phyloP scores from a whole-genome alignment of 306 rosid species.

The Luffa acutangula region DNA sequence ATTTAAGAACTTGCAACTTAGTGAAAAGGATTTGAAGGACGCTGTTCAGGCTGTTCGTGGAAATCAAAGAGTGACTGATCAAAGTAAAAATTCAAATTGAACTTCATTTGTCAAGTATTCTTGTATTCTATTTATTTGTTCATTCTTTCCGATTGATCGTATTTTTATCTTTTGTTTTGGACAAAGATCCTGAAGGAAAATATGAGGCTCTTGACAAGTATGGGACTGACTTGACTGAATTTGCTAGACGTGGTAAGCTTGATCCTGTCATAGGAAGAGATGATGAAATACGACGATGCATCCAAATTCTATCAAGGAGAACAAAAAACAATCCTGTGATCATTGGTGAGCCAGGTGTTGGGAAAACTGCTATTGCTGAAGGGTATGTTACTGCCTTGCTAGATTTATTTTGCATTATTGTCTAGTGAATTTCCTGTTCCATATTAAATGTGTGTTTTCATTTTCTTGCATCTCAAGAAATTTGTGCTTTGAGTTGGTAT shows the following conservation, averaged over 20 bases:
- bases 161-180: background rate
- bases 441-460: background rate
- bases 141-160: background rate
- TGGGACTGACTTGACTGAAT: slow-evolving; percentile 89
- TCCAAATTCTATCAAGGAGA: slow-evolving; percentile 86
- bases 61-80: slow-evolving; percentile 85
- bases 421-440: background rate
- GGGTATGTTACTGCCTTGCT: slow-evolving; percentile 45
- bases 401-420: background rate
- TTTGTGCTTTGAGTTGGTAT: background rate
- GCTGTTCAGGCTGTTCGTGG: slow-evolving; percentile 81
- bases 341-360: slow-evolving; percentile 98
- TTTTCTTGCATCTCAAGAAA: background rate
- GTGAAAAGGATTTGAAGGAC: slow-evolving; percentile 66
- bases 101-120: background rate
- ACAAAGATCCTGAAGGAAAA: slow-evolving; percentile 85
- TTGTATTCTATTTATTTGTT: background rate
- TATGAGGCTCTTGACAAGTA: slow-evolving; percentile 82
- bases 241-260: slow-evolving; percentile 91
- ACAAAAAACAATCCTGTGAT: slow-evolving; percentile 95
- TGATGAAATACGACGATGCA: slow-evolving; percentile 91
- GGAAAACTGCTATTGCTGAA: slow-evolving; percentile 98
- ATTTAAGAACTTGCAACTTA: slow-evolving; percentile 59
- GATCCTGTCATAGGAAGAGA: slow-evolving; percentile 97
- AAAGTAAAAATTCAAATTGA: slow-evolving; percentile 30